These are phyloP conservation scores for Leonotis leonurus DNA, from an alignment of 257 asterid species.

Conservation along the genomic window DNA sequence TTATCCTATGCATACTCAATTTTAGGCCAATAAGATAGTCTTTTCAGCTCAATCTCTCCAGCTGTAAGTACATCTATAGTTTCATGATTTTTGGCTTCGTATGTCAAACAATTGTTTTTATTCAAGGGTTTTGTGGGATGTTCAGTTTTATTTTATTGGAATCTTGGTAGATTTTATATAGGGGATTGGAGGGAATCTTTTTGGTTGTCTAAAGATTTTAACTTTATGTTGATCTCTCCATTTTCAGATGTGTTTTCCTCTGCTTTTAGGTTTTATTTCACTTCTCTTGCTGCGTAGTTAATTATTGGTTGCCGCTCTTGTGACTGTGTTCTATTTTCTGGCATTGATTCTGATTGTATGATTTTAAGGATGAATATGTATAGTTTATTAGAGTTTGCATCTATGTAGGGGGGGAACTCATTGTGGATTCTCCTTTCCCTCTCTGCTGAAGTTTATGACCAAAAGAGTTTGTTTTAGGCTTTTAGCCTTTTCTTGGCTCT, in stretches of 20 bases:
- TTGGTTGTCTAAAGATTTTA: slow-evolving; percentile 8
- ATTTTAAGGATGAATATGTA: neutral
- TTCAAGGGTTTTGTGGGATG: neutral
- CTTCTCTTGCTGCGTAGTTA: neutral
- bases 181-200: neutral
- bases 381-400: slow-evolving; percentile 1
- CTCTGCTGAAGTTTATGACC: neutral
- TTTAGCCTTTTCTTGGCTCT: neutral
- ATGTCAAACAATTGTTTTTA: neutral
- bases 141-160: neutral
- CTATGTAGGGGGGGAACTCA: neutral
- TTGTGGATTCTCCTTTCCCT: slow-evolving; percentile 1
- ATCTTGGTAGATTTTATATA: slow-evolving; percentile 18
- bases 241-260: too few relatives aligned
- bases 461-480: too few relatives aligned
- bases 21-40: neutral
- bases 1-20: slow-evolving; percentile 12
- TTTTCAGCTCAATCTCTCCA: slow-evolving; percentile 18
- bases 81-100: neutral
- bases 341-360: slow-evolving; percentile 2
- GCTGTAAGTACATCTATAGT: slow-evolving; percentile 24
- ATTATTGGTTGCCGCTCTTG: neutral
- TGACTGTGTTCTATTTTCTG: neutral
- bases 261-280: neutral
- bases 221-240: slow-evolving; percentile 1